Base-by-base conservation (phyloP, 179 eudicot genomes). In the Amaranthus tricolor region DNA sequence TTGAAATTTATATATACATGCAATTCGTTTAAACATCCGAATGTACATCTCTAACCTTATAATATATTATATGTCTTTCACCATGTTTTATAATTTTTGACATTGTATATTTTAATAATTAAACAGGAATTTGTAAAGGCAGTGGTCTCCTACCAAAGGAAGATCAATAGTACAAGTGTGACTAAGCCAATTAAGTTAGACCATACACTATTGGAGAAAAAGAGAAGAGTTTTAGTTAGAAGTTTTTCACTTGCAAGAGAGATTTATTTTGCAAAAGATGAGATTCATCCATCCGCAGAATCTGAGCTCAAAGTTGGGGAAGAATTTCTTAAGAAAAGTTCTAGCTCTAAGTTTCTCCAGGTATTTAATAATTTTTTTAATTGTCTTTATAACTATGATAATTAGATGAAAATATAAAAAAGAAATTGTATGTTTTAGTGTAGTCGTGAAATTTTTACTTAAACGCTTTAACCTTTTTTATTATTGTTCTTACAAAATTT, bases 71-170 rank as follows among this genome's bases (percentile, higher is more conserved):
- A 24, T 24, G 9, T 4, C 17, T 54, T 54, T 11, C 5, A 4
- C 13, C 13, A 10, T 1, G 9, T 14, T 54, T 1, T 54, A 54
- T 54, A 54, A 13, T 54, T n/a, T 9, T 1, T 9, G 17, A 54
- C 6, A 54, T 54, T 1, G 16, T 15, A 6, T 44, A 43, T 13
- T 43, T 5, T 24, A 45, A 49, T 54, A 7, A 62, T 15, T 58
- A 62, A 65, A 71, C 80, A 92, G 97, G 94, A 89, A 72, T 93
- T 93, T 81, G 96, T 77, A 21, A 88, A 88, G 82, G 96, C 98
- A 5, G 98, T 93, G 57, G 50, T 86, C 51, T 91, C 89, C 8
- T 89, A 89, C 78, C 84, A 87, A 69, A 91, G 86, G 83, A 89
- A 75, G 85, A 81, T 85, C 2, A 80, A 74, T 75, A 77, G 76